A percentile compares a stretch with the other conserved stretches of the same genome.
phyloP scores from a whole-genome alignment of 257 asterid genomes.

The Solanum okadae region DNA sequence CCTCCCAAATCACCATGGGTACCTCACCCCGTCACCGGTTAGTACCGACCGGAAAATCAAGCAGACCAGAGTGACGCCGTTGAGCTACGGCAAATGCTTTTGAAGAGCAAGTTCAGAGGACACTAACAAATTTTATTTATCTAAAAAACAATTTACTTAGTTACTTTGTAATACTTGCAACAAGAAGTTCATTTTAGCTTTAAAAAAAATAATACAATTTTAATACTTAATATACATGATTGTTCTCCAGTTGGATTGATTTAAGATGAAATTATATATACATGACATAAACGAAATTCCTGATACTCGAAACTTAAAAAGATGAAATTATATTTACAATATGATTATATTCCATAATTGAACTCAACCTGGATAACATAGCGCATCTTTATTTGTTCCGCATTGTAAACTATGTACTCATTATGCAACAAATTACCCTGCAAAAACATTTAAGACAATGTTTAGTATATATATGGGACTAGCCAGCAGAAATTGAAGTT shows the following conservation, averaged over 20 bases:
- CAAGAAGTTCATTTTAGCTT: too few relatives aligned
- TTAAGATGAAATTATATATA: too few relatives aligned
- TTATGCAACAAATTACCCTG: slow-evolving; percentile 45
- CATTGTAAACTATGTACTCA: slow-evolving; percentile 28
- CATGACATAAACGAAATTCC: not conserved
- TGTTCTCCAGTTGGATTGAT: not conserved
- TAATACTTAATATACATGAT: too few relatives aligned
- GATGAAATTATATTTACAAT: not conserved
- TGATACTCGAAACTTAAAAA: not conserved
- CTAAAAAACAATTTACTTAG: too few relatives aligned
- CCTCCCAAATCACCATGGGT: slow-evolving; percentile 31
- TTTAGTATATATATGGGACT: not conserved
- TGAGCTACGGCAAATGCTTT: slow-evolving; percentile 34
- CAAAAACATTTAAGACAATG: not conserved
- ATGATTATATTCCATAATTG: slow-evolving; percentile 29
- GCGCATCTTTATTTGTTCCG: slow-evolving; percentile 86
- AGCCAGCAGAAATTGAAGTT: not conserved
- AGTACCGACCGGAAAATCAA: slow-evolving; percentile 42
- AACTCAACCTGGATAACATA: slow-evolving; percentile 33
- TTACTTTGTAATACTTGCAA: too few relatives aligned
- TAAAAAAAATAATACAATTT: too few relatives aligned
- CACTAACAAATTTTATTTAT: too few relatives aligned
- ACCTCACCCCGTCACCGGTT: slow-evolving; percentile 63
- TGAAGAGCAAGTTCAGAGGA: slow-evolving; percentile 17
- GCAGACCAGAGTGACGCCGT: slow-evolving; percentile 37